phyloP scores from a whole-genome alignment of 805 yeast genomes.

The Candida broadrunensis region DNA sequence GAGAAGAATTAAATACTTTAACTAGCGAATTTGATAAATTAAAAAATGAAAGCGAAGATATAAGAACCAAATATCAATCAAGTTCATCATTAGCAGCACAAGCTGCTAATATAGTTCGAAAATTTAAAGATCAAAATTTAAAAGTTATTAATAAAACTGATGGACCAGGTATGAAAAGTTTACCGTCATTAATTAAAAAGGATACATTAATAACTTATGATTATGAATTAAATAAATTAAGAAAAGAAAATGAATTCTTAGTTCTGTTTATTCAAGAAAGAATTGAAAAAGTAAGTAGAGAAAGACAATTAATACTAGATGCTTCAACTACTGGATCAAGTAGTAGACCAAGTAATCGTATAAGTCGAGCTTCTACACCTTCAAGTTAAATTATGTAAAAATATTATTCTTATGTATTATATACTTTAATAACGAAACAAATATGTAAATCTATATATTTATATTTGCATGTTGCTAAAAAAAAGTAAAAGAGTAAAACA shows the following conservation, averaged over 20 bases:
- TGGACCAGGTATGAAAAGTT: constrained; percentile 33
- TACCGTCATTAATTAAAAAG: constrained; percentile 32
- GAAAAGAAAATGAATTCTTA: constrained; percentile 28
- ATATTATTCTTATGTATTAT: too few relatives aligned
- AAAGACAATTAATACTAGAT: constrained; percentile 30
- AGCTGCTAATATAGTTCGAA: constrained; percentile 17
- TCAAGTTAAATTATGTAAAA: background rate
- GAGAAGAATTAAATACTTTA: constrained; percentile 23
- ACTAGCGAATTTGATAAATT: constrained; percentile 22
- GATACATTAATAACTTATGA: constrained; percentile 31
- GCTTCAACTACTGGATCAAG: constrained; percentile 23
- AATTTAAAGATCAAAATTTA: constrained; percentile 15
- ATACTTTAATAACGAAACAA: too few relatives aligned
- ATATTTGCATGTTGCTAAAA: too few relatives aligned
- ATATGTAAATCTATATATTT: too few relatives aligned
- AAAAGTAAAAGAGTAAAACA: too few relatives aligned
- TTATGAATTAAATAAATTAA: constrained; percentile 19
- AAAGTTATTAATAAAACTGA: constrained; percentile 18
- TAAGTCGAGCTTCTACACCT: constrained; percentile 41
- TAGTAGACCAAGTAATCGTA: constrained; percentile 31
- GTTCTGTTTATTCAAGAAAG: constrained; percentile 24
- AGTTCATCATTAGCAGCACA: constrained; percentile 32
- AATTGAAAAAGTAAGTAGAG: constrained; percentile 32
- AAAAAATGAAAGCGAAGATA: constrained; percentile 24
- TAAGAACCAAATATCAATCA: constrained; percentile 30